Conservation (phyloP, 73 alveolate species). For the Paramecium primaurelia region DNA sequence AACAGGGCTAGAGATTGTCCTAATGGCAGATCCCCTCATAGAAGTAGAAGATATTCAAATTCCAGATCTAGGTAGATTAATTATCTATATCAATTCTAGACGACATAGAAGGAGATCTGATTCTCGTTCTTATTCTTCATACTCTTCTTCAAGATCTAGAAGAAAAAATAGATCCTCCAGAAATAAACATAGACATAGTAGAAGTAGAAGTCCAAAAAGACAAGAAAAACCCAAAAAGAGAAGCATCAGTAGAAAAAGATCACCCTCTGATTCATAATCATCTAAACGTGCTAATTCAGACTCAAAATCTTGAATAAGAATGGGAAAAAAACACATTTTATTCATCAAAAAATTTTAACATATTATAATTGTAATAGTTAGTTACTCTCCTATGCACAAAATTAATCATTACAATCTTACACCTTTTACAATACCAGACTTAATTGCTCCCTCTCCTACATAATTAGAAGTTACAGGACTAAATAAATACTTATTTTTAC, state of each 20-base stretch:
- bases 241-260: not conserved
- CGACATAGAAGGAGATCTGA: conserved; percentile 22
- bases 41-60: conserved; percentile 29
- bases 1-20: conserved; percentile 41
- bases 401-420: conserved; percentile 2
- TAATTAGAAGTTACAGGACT: not conserved
- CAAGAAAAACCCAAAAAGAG: not conserved
- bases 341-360: not conserved
- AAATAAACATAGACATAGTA: not conserved
- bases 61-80: not conserved
- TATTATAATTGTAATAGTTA: not conserved
- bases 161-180: not conserved
- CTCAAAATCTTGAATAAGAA: conserved; percentile 4
- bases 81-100: not conserved
- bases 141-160: conserved; percentile 1
- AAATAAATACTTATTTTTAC: not conserved
- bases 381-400: not conserved
- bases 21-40: not conserved
- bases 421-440: not conserved
- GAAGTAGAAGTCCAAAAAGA: not conserved
- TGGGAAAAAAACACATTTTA: conserved; percentile 4
- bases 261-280: not conserved
- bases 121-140: not conserved
- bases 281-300: not conserved
- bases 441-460: not conserved